These are phyloP conservation scores for Nadsonia commutata DNA, from an alignment of 1,139 yeast species.

Conservation along the genomic window DNA sequence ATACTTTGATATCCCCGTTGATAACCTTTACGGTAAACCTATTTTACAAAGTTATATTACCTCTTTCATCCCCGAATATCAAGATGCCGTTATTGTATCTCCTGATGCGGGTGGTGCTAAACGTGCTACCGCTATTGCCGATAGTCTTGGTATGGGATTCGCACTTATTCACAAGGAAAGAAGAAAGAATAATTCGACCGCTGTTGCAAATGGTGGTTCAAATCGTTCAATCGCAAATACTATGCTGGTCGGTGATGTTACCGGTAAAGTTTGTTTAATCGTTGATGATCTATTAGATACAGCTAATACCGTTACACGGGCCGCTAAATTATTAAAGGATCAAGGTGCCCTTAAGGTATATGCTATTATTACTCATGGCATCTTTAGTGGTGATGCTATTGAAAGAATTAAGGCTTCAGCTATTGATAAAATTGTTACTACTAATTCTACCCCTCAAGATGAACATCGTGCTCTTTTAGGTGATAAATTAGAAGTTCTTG, in stretches of 20 bases:
- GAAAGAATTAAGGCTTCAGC: slow-evolving; percentile 51
- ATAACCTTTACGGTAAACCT: slow-evolving; percentile 77
- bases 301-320: slow-evolving; percentile 79
- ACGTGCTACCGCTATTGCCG: slow-evolving; percentile 89
- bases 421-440: slow-evolving; percentile 74
- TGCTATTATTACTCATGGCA: slow-evolving; percentile 85
- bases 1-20: slow-evolving; percentile 84
- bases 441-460: slow-evolving; percentile 86
- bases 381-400: slow-evolving; percentile 84
- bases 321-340: slow-evolving; percentile 79
- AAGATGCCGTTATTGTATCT: slow-evolving; percentile 74
- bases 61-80: slow-evolving; percentile 56
- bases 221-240: slow-evolving; percentile 40
- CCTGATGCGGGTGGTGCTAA: slow-evolving; percentile 98
- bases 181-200: slow-evolving; percentile 27
- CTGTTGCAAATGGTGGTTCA: slow-evolving; percentile 9
- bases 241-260: slow-evolving; percentile 89
- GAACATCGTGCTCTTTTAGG: slow-evolving; percentile 37
- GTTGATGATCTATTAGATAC: slow-evolving; percentile 93
- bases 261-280: slow-evolving; percentile 67
- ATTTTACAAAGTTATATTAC: slow-evolving; percentile 66
- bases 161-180: slow-evolving; percentile 95
- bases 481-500: slow-evolving; percentile 63
- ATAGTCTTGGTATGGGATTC: slow-evolving; percentile 72
- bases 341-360: slow-evolving; percentile 83